Evolutionary conservation across 768 basidiomycete species (phyloP), one percentile per base, ranked within the genome.

Genomic region (Tephrocybe rancida): DNA sequence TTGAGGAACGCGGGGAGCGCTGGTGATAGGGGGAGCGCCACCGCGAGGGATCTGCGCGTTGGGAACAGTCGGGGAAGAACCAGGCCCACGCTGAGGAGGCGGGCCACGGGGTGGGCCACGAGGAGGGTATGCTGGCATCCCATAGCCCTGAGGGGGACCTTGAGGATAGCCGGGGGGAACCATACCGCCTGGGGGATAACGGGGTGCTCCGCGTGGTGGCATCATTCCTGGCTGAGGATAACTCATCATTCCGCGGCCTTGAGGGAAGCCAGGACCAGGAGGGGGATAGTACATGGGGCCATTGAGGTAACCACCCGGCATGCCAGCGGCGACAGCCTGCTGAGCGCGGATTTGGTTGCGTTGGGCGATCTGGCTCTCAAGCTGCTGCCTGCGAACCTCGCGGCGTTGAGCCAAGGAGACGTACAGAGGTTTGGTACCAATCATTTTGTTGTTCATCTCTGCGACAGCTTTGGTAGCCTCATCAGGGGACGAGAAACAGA

Each of bases 391-490:
- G 70, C 97, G 92, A 66, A 97, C 92, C 67, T 99, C 97, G 58
- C 95, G 94, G 61, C 96, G 93, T 71, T 99, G 97, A 62, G 97
- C 97, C 61, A 98, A 87, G 37, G 96, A 95, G 69, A 99, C 97
- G 68, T 98, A 99, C 64, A 99, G 85, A 48, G 97, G 97, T 78
- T 99, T 99, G 61, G 88, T 85, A 57, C 96, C 96, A 66, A 98
- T 92, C 88, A 98, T 98, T 79, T 96, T 96, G 85, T 97, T 98
- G 84, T 99, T 99, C 95, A 99, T 97, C 80, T 99, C 97, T 50
- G 94, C 92, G 55, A 98, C 95, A 56, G 97, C 97, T 79, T 98
- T 98, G 67, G 94, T 98, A 21, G 97, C 95, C 76, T 99, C 97
- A 61, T 99, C 97, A 44, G 97, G 95, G 48, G 94, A 89, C 30